A percentile compares a stretch with the other conserved stretches of the same genome.
These are phyloP conservation scores for Populus nigra DNA, from an alignment of 345 rosid genomes.

Conservation along the genomic window DNA sequence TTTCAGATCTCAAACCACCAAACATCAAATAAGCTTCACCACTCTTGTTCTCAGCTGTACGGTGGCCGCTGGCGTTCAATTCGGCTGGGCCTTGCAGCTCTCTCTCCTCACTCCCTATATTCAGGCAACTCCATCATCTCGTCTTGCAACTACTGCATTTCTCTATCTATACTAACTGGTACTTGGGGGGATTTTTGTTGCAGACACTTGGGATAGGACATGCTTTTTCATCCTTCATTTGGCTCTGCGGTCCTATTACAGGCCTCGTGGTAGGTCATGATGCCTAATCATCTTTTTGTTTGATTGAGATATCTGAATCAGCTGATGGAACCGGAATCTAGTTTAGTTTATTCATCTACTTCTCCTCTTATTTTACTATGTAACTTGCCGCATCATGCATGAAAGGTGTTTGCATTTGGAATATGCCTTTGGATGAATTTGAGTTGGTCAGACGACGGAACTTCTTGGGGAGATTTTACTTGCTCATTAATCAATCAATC, in stretches of 20 bases:
- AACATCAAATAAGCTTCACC: conserved; percentile 44
- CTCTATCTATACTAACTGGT: not conserved
- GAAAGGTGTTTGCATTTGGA: not conserved
- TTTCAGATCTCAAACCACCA: conserved; percentile 24
- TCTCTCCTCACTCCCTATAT: conserved; percentile 92
- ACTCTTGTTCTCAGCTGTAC: conserved; percentile 78
- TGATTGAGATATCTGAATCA: not conserved
- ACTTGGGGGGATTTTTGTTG: conserved; percentile 14
- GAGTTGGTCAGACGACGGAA: not conserved
- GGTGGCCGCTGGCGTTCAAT: conserved; percentile 92
- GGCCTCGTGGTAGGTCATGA: conserved; percentile 88
- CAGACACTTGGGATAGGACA: conserved; percentile 96
- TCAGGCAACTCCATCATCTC: conserved; percentile 51
- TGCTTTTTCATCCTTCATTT: conserved; percentile 95
- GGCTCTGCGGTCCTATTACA: conserved; percentile 97
- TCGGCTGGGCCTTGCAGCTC: conserved; percentile 98
- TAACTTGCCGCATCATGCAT: not conserved
- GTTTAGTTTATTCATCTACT: not conserved
- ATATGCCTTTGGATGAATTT: not conserved
- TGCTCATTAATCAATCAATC: not conserved
- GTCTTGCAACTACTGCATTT: not conserved
- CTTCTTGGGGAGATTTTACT: not conserved
- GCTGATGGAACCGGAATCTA: not conserved
- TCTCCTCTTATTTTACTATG: not conserved
- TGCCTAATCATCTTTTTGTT: conserved; percentile 1